Conservation (phyloP, 305 asterid species). For the Petunia hybrid region DNA sequence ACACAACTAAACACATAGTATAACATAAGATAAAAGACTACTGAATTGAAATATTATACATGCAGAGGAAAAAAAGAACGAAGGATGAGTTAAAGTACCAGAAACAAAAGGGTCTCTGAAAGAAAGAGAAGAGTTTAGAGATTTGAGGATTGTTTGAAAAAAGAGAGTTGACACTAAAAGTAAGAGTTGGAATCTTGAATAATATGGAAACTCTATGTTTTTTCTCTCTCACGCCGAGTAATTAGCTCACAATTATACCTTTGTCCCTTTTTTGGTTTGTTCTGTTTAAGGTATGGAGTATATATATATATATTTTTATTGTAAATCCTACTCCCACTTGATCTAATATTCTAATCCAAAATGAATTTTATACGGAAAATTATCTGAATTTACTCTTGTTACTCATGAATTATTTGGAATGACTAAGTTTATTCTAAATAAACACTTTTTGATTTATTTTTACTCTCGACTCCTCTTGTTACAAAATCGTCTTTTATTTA, state of each 20-base stretch:
- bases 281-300: background rate
- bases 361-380: too few relatives aligned
- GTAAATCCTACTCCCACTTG: slow-evolving; percentile 1
- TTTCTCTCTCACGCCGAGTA: background rate
- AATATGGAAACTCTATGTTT: background rate
- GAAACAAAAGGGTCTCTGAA: too few relatives aligned
- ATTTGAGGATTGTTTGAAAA: too few relatives aligned
- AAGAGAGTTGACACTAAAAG: background rate
- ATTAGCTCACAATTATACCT: slow-evolving; percentile 29
- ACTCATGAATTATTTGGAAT: too few relatives aligned
- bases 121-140: background rate
- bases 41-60: background rate
- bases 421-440: too few relatives aligned
- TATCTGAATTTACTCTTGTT: too few relatives aligned
- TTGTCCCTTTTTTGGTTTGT: background rate
- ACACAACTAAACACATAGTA: too few relatives aligned
- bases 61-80: background rate
- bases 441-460: too few relatives aligned
- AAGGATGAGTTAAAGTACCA: background rate
- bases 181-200: background rate
- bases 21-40: too few relatives aligned
- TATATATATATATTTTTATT: too few relatives aligned
- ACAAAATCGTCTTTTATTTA: too few relatives aligned
- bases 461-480: too few relatives aligned
- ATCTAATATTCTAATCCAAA: background rate